Base-by-base conservation (phyloP, 805 yeast genomes). In the Kodamaea fukazawae region DNA sequence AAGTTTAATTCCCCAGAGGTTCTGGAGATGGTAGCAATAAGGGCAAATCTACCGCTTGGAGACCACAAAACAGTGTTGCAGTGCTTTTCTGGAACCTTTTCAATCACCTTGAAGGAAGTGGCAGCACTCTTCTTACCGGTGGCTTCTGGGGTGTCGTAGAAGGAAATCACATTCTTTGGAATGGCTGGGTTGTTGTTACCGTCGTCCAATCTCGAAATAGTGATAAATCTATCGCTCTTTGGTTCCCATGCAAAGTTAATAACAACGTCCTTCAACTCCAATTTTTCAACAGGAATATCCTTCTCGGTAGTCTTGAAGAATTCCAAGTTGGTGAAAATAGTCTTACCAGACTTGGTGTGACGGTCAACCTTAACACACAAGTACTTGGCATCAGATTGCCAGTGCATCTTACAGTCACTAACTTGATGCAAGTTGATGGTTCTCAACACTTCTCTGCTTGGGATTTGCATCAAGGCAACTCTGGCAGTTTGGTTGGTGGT, bases 161-260 rank as follows among this genome's bases (percentile, higher is more conserved):
- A 90, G 4, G 86, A 69, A 35, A 87, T 74, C 31, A 69, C 73
- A 56, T 86, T 86, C 57, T 76, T 78, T 42, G 81, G 67, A 47
- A 83, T 73, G 25, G 91, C 76, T 39, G 82, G 77, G 55, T 83
- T 81, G 48, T 74, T 70, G 55, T 63, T 67, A 97, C 76, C 76
- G 47, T 67, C 72, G 46, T 78, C 83, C 40, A 67, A 55, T 57
- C 83, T 75, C 15, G 93, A 79, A 53, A 91, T 81, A 36, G 84
- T 77, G 44, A 85, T 82, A 53, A 93, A 90, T 61, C 96, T 78
- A 60, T 87, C 91, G 27, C 91, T 83, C 49, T 73, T 78, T 55
- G 99, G 96, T 71, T 95, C 99, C 98, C 98, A 93, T 41, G 87
- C 90, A 66, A 93, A 85, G 62, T 83, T 83, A 40, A 85, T 66